These are phyloP conservation scores for Miscanthus lutarioriparius DNA, from an alignment of 176 grass and related monocot genomes.

Conservation along the genomic window DNA sequence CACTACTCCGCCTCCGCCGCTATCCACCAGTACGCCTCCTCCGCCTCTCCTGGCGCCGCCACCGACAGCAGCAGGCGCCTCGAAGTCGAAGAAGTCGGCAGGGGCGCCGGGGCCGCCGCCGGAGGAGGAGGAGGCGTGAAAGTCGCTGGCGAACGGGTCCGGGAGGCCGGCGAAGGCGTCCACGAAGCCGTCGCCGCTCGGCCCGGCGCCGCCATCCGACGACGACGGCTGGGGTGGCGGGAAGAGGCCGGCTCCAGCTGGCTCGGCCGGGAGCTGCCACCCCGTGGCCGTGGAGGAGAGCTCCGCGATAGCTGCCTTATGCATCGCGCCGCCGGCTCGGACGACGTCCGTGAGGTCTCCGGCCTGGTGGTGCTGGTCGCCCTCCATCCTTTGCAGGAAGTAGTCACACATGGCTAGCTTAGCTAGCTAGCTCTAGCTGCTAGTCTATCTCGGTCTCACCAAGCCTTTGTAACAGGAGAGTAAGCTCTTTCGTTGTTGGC, in stretches of 20 bases:
- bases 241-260: conserved; percentile 25
- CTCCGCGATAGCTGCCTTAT: neutral
- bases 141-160: conserved; percentile 34
- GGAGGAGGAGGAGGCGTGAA: conserved; percentile 14
- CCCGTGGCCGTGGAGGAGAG: conserved; percentile 37
- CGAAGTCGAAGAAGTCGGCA: conserved; percentile 34
- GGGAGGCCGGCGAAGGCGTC: conserved; percentile 48
- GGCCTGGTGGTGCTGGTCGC: conserved; percentile 46
- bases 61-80: neutral
- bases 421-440: neutral
- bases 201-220: conserved; percentile 1
- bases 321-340: conserved; percentile 48
- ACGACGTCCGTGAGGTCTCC: conserved; percentile 86
- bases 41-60: neutral
- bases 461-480: neutral
- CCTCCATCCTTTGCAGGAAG: conserved; percentile 61
- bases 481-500: neutral
- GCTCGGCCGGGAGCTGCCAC: conserved; percentile 45
- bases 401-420: conserved; percentile 76
- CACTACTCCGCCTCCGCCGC: conserved; percentile 8
- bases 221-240: conserved; percentile 29
- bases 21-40: neutral
- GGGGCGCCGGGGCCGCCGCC: neutral
- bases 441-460: neutral
- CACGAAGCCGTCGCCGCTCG: conserved; percentile 34